phyloP scores from a whole-genome alignment of 2,329 filamentous ascomycete genomes.

The Septoria petroselini region DNA sequence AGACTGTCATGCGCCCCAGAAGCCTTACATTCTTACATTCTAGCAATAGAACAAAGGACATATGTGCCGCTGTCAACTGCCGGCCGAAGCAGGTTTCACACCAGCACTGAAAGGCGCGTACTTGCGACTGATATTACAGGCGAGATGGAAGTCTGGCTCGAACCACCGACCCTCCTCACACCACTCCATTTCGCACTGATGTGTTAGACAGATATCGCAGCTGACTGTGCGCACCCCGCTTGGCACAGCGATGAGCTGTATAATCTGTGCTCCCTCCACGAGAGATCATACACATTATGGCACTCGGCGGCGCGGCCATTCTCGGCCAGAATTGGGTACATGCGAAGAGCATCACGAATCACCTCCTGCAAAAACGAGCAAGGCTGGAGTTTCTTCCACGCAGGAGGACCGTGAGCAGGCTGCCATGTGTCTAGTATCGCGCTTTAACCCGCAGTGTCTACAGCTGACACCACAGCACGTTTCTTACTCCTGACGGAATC shows the following conservation, averaged over 20 bases:
- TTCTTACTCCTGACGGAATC: constrained; percentile 9
- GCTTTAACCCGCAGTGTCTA: constrained; percentile 19
- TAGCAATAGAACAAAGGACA: constrained; percentile 22
- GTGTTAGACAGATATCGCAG: constrained; percentile 49
- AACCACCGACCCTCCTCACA: constrained; percentile 48
- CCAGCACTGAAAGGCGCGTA: constrained; percentile 29
- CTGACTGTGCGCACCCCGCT: constrained; percentile 42
- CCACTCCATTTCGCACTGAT: constrained; percentile 48
- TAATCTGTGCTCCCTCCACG: constrained; percentile 43
- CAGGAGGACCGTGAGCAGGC: constrained; percentile 32
- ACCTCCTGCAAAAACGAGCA: constrained; percentile 45
- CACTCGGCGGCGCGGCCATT: constrained; percentile 45
- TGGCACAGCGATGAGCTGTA: constrained; percentile 43
- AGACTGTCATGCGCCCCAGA: constrained; percentile 24
- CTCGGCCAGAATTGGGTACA: constrained; percentile 48
- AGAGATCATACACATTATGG: constrained; percentile 46
- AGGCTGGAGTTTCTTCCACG: constrained; percentile 26
- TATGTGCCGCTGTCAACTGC: constrained; percentile 23
- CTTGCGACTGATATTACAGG: constrained; percentile 26
- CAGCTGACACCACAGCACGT: constrained; percentile 10
- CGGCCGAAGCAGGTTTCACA: constrained; percentile 25
- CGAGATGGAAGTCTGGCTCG: constrained; percentile 40
- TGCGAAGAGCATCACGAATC: constrained; percentile 41
- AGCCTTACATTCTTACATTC: constrained; percentile 25
- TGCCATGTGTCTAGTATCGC: constrained; percentile 25